These are phyloP conservation scores for Thalassiosira ordinaria DNA, from an alignment of 352 stramenopile genomes.

Conservation along the genomic window DNA sequence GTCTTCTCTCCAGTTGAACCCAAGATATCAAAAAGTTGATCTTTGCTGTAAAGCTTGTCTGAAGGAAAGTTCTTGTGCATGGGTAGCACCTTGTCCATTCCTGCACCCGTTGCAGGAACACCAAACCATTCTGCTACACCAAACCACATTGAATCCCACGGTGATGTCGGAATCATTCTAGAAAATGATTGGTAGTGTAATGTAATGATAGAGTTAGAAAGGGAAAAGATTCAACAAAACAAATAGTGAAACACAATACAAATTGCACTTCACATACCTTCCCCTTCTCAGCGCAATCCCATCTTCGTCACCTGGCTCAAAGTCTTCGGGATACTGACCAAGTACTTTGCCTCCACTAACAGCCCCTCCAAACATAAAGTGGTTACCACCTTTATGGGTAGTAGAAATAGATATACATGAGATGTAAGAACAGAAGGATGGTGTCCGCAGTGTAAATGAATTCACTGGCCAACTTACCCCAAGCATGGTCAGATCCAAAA, in stretches of 20 bases:
- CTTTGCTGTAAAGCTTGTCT: background rate
- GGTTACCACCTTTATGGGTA: conserved; percentile 53
- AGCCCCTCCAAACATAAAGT: conserved; percentile 69
- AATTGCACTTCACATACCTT: background rate
- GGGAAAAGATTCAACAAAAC: too few relatives aligned
- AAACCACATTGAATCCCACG: conserved; percentile 58
- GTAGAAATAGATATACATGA: too few relatives aligned
- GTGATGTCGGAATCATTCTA: conserved; percentile 60
- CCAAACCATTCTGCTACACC: conserved; percentile 55
- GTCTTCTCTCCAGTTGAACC: conserved; percentile 26
- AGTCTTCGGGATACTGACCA: conserved; percentile 66
- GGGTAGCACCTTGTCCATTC: too few relatives aligned
- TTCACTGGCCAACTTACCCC: too few relatives aligned
- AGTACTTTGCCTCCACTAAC: conserved; percentile 68
- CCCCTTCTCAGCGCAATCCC: conserved; percentile 48
- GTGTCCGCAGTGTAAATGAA: too few relatives aligned
- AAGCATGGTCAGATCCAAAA: conserved; percentile 73
- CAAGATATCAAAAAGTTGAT: background rate
- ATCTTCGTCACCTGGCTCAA: too few relatives aligned
- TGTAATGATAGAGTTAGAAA: too few relatives aligned
- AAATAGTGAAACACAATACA: too few relatives aligned
- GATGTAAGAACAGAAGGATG: too few relatives aligned
- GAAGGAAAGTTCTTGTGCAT: background rate
- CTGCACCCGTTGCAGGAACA: too few relatives aligned
- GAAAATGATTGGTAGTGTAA: too few relatives aligned